A percentile compares a stretch with the other conserved stretches of the same genome.
phyloP scores from a whole-genome alignment of 305 asterid species.

The Solanum hybrid region DNA sequence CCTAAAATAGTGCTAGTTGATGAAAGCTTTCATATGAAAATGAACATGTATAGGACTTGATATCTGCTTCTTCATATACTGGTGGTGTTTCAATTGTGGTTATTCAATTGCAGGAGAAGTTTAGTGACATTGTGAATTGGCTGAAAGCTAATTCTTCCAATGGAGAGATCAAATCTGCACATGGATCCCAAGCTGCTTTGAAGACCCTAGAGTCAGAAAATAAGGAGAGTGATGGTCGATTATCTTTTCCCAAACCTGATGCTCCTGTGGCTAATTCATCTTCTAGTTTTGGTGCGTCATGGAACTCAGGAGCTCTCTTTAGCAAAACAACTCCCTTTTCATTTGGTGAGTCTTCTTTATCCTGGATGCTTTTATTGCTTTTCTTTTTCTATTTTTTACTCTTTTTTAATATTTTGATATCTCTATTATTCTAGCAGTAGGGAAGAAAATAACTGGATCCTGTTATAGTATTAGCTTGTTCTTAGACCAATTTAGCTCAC shows the following conservation, averaged over 20 bases:
- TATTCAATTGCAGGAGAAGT: constrained; percentile 59
- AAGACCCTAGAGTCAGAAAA: constrained; percentile 29
- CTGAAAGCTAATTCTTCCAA: constrained; percentile 54
- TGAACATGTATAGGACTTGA: not conserved
- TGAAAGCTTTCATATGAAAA: not conserved
- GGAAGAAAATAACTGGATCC: not conserved
- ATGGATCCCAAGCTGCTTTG: constrained; percentile 32
- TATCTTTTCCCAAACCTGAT: constrained; percentile 33
- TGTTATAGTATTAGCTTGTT: not conserved
- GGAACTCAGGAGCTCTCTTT: constrained; percentile 46
- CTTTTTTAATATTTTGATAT: not conserved
- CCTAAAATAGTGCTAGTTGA: not conserved
- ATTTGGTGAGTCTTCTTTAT: constrained; percentile 54
- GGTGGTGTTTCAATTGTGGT: not conserved
- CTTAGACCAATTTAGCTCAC: not conserved
- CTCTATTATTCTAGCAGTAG: not conserved
- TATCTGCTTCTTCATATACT: not conserved
- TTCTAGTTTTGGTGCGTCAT: constrained; percentile 45
- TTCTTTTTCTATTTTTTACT: not conserved
- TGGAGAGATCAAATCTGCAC: constrained; percentile 31
- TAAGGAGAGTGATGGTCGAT: constrained; percentile 32
- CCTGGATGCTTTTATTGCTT: constrained; percentile 3
- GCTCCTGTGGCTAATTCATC: constrained; percentile 37
- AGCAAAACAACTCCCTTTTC: constrained; percentile 44
- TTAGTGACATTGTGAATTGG: constrained; percentile 84